Evolutionary conservation across 306 rosid species (phyloP).

Genomic region (Cucurbita argyrosperma): DNA sequence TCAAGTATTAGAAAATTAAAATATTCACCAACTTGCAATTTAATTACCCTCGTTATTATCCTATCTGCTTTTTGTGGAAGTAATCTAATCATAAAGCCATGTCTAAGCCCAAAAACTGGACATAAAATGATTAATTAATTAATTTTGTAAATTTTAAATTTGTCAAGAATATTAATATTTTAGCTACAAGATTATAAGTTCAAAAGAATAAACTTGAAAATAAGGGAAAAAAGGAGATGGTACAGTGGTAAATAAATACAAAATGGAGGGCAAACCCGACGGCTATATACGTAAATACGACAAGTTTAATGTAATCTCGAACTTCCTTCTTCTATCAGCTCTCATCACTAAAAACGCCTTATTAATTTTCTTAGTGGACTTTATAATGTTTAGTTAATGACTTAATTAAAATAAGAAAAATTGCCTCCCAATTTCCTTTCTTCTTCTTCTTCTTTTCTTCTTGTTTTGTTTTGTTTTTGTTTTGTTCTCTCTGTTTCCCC

Average conservation of each 20-base stretch:
- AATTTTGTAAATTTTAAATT: no score
- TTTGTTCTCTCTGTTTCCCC: background rate
- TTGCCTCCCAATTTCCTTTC: no score
- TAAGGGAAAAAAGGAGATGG: background rate
- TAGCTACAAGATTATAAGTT: no score
- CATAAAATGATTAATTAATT: no score
- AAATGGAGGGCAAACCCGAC: background rate
- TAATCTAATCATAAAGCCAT: background rate
- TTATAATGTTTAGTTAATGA: no score
- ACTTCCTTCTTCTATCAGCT: background rate
- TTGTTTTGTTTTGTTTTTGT: background rate
- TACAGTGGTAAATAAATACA: background rate
- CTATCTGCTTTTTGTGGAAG: background rate
- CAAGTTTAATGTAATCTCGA: constrained; percentile 2
- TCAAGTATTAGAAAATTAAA: background rate
- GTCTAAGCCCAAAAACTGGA: background rate
- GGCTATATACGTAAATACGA: constrained; percentile 7
- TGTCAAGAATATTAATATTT: no score
- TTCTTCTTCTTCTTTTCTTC: background rate
- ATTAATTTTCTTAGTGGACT: background rate
- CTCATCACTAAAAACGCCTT: background rate
- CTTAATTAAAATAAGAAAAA: background rate
- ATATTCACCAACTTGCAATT: background rate
- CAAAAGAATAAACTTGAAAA: no score
- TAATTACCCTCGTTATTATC: background rate